These are phyloP conservation scores for Globisporangium paroecandrum DNA, from an alignment of 352 stramenopile species.

Conservation along the genomic window DNA sequence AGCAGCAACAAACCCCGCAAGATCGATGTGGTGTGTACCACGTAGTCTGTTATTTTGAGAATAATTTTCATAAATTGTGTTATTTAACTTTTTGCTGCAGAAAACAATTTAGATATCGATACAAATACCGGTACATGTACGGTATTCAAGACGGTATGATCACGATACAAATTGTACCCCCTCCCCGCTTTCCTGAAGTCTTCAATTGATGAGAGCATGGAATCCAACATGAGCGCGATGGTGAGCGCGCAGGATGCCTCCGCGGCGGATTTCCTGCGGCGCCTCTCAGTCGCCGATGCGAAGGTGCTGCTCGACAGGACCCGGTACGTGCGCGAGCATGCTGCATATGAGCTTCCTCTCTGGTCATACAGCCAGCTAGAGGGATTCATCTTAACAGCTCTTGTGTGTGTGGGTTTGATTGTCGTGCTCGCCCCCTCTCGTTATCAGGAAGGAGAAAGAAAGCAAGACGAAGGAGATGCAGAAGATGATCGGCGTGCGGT, in stretches of 20 bases:
- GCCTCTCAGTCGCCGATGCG: conserved; percentile 76
- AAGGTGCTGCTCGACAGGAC: conserved; percentile 80
- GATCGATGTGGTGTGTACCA: conserved; percentile 17
- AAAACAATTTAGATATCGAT: no score
- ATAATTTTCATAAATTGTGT: conserved; percentile 3
- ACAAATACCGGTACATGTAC: no score
- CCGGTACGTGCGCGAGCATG: conserved; percentile 26
- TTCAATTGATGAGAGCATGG: no score
- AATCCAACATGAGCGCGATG: conserved; percentile 14
- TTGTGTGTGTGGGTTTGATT: not conserved
- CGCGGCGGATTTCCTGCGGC: conserved; percentile 60
- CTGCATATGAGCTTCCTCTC: no score
- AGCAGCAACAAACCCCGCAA: conserved; percentile 6
- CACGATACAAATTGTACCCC: no score
- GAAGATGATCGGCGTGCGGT: conserved; percentile 91
- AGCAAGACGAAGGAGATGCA: conserved; percentile 90
- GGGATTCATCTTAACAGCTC: not conserved
- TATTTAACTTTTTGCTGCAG: conserved; percentile 4
- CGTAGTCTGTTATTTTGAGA: not conserved
- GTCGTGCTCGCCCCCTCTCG: not conserved
- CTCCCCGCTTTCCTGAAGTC: no score
- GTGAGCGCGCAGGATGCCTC: not conserved
- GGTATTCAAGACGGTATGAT: no score
- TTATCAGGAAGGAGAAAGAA: conserved; percentile 73
- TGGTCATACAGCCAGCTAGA: not conserved